These are phyloP conservation scores for Trichosporon sp. DNA, from an alignment of 1,284 basidiomycete genomes.

Conservation along the genomic window DNA sequence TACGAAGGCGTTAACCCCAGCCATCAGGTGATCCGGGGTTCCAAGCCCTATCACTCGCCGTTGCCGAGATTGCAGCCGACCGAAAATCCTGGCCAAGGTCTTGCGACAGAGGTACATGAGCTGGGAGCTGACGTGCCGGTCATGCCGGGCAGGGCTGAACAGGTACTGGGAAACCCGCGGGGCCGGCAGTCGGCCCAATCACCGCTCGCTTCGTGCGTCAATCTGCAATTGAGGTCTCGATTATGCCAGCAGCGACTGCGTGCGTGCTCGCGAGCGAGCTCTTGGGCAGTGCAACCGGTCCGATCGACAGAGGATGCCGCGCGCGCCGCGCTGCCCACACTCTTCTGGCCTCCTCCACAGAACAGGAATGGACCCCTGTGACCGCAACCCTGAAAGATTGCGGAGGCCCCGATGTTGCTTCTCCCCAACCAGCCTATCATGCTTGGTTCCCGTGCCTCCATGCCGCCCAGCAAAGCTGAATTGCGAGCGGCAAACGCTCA, in stretches of 20 bases:
- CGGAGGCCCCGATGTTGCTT: background rate
- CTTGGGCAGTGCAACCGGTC: background rate
- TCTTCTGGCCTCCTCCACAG: background rate
- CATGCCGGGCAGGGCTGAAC: background rate
- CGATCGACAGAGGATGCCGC: background rate
- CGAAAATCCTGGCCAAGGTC: background rate
- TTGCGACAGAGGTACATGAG: too few species aligned
- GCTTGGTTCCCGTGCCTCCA: background rate
- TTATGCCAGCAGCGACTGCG: background rate
- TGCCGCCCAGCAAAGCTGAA: background rate
- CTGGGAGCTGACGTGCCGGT: background rate
- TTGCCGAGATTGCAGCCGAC: conserved; percentile 3
- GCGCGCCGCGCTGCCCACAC: background rate
- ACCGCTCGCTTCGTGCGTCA: background rate
- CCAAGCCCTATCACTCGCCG: background rate
- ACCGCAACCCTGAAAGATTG: background rate
- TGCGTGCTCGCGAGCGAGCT: background rate
- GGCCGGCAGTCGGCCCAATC: background rate
- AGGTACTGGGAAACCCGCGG: too few species aligned
- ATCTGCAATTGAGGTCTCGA: background rate
- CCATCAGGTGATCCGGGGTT: background rate
- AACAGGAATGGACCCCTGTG: background rate
- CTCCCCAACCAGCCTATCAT: background rate
- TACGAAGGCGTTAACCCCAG: background rate
- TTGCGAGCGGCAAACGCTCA: background rate